These are phyloP conservation scores for Syncephalastrum sp. DNA, from an alignment of 371 early-diverging fungal genomes.

Conservation along the genomic window DNA sequence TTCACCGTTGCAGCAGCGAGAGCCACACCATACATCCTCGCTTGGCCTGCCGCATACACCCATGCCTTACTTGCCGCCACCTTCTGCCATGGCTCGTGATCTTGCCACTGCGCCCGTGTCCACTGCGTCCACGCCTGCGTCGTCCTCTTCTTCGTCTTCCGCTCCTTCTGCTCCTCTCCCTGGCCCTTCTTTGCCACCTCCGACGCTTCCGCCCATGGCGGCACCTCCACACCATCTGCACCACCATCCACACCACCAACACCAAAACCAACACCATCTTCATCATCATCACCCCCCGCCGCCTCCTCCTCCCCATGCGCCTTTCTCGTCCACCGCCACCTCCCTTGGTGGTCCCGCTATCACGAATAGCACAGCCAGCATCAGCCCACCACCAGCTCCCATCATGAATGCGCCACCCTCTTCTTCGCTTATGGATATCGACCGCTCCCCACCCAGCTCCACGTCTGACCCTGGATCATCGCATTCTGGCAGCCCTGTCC, in stretches of 20 bases:
- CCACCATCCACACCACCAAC: constrained; percentile 3
- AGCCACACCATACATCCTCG: too few relatives aligned
- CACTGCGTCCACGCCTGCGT: background rate
- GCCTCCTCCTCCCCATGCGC: constrained; percentile 1
- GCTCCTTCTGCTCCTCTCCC: background rate
- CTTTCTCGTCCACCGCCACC: background rate
- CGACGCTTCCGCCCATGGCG: background rate
- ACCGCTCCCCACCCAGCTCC: constrained; percentile 4
- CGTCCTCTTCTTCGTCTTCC: background rate
- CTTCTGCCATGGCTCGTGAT: background rate
- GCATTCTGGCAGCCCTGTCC: constrained; percentile 1
- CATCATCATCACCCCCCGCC: background rate
- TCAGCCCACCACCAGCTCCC: too few relatives aligned
- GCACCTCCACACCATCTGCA: constrained; percentile 3
- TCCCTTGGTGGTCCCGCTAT: too few relatives aligned
- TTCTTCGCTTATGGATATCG: background rate
- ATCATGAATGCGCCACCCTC: too few relatives aligned
- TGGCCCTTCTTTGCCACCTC: too few relatives aligned
- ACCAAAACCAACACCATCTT: background rate
- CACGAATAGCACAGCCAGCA: too few relatives aligned
- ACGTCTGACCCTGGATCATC: constrained; percentile 1
- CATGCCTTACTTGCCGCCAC: constrained; percentile 2
- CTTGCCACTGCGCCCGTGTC: background rate
- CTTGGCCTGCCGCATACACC: background rate
- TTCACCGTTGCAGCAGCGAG: too few relatives aligned